phyloP scores from a whole-genome alignment of 2,329 filamentous ascomycete species.

The Diaporthe vaccinii region DNA sequence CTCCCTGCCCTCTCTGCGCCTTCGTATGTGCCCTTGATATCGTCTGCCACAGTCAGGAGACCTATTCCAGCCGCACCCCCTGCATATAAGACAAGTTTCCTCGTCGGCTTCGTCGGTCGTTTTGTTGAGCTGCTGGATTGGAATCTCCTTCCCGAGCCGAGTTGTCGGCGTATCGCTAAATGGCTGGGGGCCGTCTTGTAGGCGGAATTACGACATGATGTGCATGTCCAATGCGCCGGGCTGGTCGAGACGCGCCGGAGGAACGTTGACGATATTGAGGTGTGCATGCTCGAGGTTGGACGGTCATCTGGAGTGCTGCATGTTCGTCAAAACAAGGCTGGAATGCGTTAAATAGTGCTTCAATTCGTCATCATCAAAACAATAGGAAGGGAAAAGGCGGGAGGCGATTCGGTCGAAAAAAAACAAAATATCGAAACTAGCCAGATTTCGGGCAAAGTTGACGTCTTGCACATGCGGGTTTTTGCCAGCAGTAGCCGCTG shows the following conservation, averaged over 20 bases:
- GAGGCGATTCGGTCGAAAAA: neutral
- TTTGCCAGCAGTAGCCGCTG: constrained; percentile 21
- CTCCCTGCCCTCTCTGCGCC: constrained; percentile 83
- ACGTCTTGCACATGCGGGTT: constrained; percentile 28
- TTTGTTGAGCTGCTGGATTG: constrained; percentile 31
- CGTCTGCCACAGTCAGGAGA: constrained; percentile 70
- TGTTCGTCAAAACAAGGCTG: neutral
- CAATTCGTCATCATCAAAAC: constrained; percentile 13
- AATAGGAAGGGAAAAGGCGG: neutral
- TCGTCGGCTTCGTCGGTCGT: constrained; percentile 41
- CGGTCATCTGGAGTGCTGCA: constrained; percentile 19
- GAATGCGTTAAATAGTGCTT: neutral
- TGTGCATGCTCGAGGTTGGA: constrained; percentile 36
- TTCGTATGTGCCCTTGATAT: constrained; percentile 82
- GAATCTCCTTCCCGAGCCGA: constrained; percentile 10
- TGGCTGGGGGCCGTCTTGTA: constrained; percentile 7
- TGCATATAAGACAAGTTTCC: constrained; percentile 62
- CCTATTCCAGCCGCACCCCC: constrained; percentile 64
- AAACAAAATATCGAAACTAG: constrained; percentile 4
- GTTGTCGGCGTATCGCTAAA: neutral
- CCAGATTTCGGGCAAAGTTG: constrained; percentile 26
- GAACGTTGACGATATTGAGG: constrained; percentile 36
- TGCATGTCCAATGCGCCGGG: constrained; percentile 38
- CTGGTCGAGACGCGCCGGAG: constrained; percentile 35
- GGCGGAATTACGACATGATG: constrained; percentile 35